Base-by-base conservation (phyloP, 148 eudicot genomes). In the Bassia scoparia region DNA sequence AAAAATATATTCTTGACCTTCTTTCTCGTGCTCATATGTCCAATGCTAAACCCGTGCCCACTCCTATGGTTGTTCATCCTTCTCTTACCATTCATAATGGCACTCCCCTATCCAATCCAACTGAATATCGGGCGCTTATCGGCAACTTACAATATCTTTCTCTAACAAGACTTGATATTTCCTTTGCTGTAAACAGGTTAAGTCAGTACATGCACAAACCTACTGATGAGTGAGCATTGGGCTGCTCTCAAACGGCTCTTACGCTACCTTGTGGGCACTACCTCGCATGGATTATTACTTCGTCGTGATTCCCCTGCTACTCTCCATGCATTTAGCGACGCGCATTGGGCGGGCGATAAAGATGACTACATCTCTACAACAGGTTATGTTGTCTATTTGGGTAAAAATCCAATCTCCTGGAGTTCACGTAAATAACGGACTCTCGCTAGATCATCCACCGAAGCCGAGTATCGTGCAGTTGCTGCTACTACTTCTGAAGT, bases 131-230 rank as follows among this genome's bases (percentile, higher is more conserved):
- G 7, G 31, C 69, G 7, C 24, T 65, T 41, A 17, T 65, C 4
- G 71, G 58, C 3, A 26, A 11, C 12, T 38, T 68, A 0, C 71
- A 68, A 26, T 68, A 68, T 24, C 24, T 68, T 4, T 68, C 71
- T 6, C 14, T 48, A 1, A 48, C 52, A 0, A 46, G 54, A 5
- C 70, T 30, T 23, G 70, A 67, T 24, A 67, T 46, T 8, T 43
- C 55, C 8, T 67, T 43, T 46, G 17, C 30, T 12, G 48, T 37
- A 0, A 64, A 64, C 68, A 64, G 17, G 48, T n/a, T 64, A 34
- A 12, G 37, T 12, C 55, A 67, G 26, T 67, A 35, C 30, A 67
- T 67, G 54, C 70, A 67, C 1, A 6, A 5, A 13, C 70, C 70
- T 1, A 43, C 70, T 23, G 21, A 27, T 1, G 24, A 23, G 23